Evolutionary conservation across 1,284 basidiomycete species (phyloP).

Genomic region (Inonotus hispidus): DNA sequence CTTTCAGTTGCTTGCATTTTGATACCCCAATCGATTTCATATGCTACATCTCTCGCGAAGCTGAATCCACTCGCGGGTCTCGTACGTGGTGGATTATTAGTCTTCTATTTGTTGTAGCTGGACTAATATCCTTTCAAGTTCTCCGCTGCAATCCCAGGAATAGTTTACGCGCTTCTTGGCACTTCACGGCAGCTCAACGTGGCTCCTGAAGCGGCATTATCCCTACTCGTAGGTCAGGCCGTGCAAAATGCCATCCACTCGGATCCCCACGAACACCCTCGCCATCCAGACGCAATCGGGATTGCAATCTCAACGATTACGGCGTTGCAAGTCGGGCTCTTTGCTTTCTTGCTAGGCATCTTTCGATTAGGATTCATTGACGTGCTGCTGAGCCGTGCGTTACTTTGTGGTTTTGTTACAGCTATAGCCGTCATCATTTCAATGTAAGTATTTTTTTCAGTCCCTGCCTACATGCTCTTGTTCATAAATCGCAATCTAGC

Average conservation of each 20-base stretch:
- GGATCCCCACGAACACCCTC: conserved; percentile 49
- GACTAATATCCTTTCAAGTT: conserved; percentile 38
- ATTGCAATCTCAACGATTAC: conserved; percentile 71
- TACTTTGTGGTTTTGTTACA: conserved; percentile 83
- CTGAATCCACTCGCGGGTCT: conserved; percentile 80
- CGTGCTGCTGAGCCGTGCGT: conserved; percentile 86
- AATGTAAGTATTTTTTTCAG: conserved; percentile 42
- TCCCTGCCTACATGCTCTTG: background rate
- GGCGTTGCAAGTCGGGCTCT: conserved; percentile 83
- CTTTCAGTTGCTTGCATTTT: conserved; percentile 86
- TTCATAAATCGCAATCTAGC: background rate
- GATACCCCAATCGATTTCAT: conserved; percentile 90
- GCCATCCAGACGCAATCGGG: conserved; percentile 50
- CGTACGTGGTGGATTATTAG: conserved; percentile 41
- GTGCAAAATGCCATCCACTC: conserved; percentile 65
- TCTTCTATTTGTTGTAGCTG: conserved; percentile 6
- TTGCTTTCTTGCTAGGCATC: conserved; percentile 83
- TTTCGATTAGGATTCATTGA: conserved; percentile 92
- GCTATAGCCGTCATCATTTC: conserved; percentile 74
- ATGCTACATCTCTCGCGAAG: conserved; percentile 81
- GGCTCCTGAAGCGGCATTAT: conserved; percentile 87
- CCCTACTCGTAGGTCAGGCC: conserved; percentile 84
- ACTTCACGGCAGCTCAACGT: conserved; percentile 80
- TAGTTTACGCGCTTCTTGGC: conserved; percentile 82
- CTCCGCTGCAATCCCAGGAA: conserved; percentile 74